Conservation (phyloP, 805 yeast genomes). For the Kodamaea fukazawae region DNA sequence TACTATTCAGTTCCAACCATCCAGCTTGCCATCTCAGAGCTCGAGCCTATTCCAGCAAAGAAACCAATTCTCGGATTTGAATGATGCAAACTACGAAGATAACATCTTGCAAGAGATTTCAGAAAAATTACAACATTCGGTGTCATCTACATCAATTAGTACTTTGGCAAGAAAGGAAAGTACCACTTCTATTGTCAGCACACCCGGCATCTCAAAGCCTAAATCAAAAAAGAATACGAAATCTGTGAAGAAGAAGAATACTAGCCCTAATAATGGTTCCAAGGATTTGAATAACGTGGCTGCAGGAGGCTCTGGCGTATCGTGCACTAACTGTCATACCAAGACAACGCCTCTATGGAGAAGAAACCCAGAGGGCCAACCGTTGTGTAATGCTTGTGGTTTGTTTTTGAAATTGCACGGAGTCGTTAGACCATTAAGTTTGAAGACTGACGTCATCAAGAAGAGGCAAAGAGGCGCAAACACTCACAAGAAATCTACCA, state of each 20-base stretch:
- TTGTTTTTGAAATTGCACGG: conserved; percentile 89
- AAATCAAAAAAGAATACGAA: conserved; percentile 5
- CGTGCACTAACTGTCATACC: conserved; percentile 88
- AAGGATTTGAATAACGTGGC: conserved; percentile 3
- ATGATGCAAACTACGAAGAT: conserved; percentile 6
- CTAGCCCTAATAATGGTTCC: background rate
- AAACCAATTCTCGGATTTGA: background rate
- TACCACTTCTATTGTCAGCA: conserved; percentile 2
- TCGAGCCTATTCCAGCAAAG: background rate
- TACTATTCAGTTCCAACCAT: conserved; percentile 8
- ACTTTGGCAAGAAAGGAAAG: conserved; percentile 8
- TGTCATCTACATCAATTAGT: conserved; percentile 6
- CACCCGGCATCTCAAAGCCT: conserved; percentile 1
- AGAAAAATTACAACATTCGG: conserved; percentile 7
- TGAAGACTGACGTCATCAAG: conserved; percentile 89
- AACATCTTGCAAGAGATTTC: conserved; percentile 6
- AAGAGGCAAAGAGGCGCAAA: conserved; percentile 68
- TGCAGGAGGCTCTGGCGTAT: conserved; percentile 14
- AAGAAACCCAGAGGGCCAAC: conserved; percentile 86
- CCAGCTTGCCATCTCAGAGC: conserved; percentile 11
- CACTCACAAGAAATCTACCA: conserved; percentile 15
- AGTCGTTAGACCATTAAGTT: conserved; percentile 86
- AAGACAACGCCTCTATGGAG: conserved; percentile 95
- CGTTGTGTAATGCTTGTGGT: conserved; percentile 96
- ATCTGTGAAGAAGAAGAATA: conserved; percentile 9